Evolutionary conservation across 2,329 filamentous ascomycete genomes (phyloP).

Genomic region (Aspergillus pseudotamarii): DNA sequence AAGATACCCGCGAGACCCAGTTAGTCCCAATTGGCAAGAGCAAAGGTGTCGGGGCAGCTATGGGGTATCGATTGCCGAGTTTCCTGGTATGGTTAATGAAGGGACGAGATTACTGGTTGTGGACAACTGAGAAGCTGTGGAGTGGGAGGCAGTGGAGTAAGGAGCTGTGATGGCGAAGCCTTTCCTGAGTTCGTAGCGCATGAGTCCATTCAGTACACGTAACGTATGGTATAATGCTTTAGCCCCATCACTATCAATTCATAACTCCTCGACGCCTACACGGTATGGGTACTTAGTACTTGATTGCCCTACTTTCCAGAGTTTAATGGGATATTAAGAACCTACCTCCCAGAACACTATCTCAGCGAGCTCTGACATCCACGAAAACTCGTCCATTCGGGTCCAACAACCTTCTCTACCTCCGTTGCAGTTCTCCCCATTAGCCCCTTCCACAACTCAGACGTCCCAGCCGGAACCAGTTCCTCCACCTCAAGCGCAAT

Average conservation of each 20-base stretch:
- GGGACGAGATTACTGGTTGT: conserved; percentile 56
- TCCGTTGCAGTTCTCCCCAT: conserved; percentile 20
- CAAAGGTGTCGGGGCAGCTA: conserved; percentile 49
- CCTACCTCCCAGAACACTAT: not conserved
- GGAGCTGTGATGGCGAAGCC: conserved; percentile 31
- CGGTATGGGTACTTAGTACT: not conserved
- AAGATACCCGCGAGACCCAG: conserved; percentile 51
- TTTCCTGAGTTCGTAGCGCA: not conserved
- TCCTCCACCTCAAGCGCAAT: conserved; percentile 30
- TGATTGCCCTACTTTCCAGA: not conserved
- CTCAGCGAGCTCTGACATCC: not conserved
- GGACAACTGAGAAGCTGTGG: conserved; percentile 53
- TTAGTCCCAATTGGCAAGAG: conserved; percentile 51
- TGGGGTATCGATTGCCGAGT: conserved; percentile 49
- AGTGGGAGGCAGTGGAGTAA: conserved; percentile 56
- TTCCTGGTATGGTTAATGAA: conserved; percentile 55
- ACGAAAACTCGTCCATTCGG: conserved; percentile 4
- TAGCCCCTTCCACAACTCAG: conserved; percentile 28
- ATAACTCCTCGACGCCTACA: not conserved
- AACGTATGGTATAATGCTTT: not conserved
- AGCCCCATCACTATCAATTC: not conserved
- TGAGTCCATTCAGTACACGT: not conserved
- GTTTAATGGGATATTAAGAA: not conserved
- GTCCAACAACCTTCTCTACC: conserved; percentile 2
- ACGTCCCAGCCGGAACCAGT: conserved; percentile 26